Evolutionary conservation across 192 early-diverging fungal species (phyloP).

Genomic region (Coemansia sp.): DNA sequence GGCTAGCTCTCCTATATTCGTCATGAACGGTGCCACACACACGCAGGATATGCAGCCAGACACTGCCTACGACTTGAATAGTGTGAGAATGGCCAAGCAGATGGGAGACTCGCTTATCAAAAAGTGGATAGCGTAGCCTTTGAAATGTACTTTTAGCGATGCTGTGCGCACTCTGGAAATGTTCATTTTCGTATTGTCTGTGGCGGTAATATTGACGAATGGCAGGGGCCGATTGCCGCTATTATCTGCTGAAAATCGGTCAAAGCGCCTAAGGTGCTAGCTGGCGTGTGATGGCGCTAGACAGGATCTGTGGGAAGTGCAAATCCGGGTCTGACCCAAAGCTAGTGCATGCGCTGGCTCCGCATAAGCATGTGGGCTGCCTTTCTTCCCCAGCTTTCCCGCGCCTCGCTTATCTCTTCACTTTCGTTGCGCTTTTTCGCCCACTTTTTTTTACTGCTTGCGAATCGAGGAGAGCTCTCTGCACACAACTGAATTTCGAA

Average conservation of each 20-base stretch:
- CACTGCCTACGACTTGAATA: slow-evolving; percentile 13
- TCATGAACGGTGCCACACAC: slow-evolving; percentile 28
- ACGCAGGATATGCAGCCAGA: slow-evolving; percentile 18
- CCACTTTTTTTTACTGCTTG: not conserved
- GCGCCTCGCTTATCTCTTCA: not conserved
- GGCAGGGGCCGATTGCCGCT: not conserved
- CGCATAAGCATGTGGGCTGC: not conserved
- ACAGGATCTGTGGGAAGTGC: not conserved
- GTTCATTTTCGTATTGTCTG: not conserved
- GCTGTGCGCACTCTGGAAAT: not conserved
- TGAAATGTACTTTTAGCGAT: not conserved
- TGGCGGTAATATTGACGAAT: not conserved
- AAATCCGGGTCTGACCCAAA: not conserved
- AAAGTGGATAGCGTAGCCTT: slow-evolving; percentile 18
- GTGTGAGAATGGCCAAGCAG: slow-evolving; percentile 15
- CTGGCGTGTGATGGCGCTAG: not conserved
- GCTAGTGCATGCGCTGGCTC: not conserved
- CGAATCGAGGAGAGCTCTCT: not conserved
- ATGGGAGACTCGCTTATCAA: slow-evolving; percentile 18
- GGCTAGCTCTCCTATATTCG: slow-evolving; percentile 15
- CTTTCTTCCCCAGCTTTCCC: not conserved
- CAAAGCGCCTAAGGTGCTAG: not conserved
- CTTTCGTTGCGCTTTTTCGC: not conserved
- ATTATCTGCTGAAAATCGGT: not conserved
- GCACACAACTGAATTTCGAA: not conserved